Conservation (phyloP, 805 yeast species). For the Pichia manshurica region DNA sequence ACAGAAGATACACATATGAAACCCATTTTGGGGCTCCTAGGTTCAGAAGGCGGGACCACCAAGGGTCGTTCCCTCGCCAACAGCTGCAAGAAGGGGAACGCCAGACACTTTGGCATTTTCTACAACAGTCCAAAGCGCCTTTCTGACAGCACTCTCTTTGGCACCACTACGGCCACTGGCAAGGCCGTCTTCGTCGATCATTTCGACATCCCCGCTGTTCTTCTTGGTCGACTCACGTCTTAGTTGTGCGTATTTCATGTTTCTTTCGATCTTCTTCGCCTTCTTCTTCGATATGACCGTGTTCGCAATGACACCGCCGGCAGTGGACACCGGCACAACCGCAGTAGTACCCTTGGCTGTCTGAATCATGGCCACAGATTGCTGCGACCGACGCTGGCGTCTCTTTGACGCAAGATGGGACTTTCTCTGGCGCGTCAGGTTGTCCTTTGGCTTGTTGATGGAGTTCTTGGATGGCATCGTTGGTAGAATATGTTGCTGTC, state of each 20-base stretch:
- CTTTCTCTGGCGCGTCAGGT: constrained; percentile 47
- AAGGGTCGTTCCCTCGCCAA: constrained; percentile 76
- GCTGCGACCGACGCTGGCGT: constrained; percentile 42
- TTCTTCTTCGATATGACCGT: constrained; percentile 69
- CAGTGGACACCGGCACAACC: constrained; percentile 40
- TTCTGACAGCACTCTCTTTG: constrained; percentile 46
- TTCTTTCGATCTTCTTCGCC: constrained; percentile 73
- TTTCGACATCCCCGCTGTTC: constrained; percentile 40
- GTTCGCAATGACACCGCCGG: constrained; percentile 39
- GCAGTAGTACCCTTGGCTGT: constrained; percentile 25
- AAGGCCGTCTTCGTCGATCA: constrained; percentile 32
- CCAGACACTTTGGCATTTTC: constrained; percentile 50
- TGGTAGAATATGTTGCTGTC: neutral
- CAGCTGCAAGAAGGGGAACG: constrained; percentile 33
- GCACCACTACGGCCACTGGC: constrained; percentile 10
- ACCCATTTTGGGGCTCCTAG: too few species aligned
- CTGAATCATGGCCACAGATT: constrained; percentile 10
- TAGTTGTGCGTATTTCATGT: constrained; percentile 60
- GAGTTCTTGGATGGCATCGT: constrained; percentile 78
- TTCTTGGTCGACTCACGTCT: constrained; percentile 34
- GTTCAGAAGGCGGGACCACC: constrained; percentile 26
- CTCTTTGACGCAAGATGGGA: constrained; percentile 36
- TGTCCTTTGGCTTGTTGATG: constrained; percentile 71
- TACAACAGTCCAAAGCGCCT: constrained; percentile 67
- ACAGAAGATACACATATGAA: too few species aligned